Evolutionary conservation across 306 rosid genomes (phyloP).

Genomic region (Acacia melanoxylon): DNA sequence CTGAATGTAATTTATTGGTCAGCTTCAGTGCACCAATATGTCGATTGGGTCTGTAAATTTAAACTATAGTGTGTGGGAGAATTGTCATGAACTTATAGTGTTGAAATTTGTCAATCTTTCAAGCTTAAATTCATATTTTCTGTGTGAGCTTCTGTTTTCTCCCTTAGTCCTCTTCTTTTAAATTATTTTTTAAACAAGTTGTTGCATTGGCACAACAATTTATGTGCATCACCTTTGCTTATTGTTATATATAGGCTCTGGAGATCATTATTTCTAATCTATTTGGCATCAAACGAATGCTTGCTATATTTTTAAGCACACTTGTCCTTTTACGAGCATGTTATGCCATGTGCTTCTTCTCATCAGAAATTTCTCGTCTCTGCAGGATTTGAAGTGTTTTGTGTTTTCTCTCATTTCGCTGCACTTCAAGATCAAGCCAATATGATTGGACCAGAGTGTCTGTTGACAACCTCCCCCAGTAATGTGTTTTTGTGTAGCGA

Average conservation of each 20-base stretch:
- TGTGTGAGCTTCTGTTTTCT: background rate
- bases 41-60: background rate
- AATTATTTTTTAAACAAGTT: background rate
- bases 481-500: background rate
- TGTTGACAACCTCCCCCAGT: background rate
- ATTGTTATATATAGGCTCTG: background rate
- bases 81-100: background rate
- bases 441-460: constrained; percentile 27
- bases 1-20: background rate
- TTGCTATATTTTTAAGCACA: background rate
- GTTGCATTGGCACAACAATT: background rate
- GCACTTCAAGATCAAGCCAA: constrained; percentile 83
- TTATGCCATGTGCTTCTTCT: constrained; percentile 13
- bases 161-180: background rate
- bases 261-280: background rate
- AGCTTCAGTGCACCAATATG: background rate
- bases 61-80: background rate
- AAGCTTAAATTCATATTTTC: background rate
- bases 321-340: background rate
- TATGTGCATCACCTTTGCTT: background rate
- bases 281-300: background rate
- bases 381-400: constrained; percentile 80
- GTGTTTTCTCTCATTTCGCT: constrained; percentile 76
- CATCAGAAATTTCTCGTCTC: constrained; percentile 21
- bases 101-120: background rate